Percentiles rank a stretch among this genome's conserved stretches.
These are phyloP conservation scores for Trichocomaceae sp. DNA, from an alignment of 2,329 filamentous ascomycete genomes.

Conservation along the genomic window DNA sequence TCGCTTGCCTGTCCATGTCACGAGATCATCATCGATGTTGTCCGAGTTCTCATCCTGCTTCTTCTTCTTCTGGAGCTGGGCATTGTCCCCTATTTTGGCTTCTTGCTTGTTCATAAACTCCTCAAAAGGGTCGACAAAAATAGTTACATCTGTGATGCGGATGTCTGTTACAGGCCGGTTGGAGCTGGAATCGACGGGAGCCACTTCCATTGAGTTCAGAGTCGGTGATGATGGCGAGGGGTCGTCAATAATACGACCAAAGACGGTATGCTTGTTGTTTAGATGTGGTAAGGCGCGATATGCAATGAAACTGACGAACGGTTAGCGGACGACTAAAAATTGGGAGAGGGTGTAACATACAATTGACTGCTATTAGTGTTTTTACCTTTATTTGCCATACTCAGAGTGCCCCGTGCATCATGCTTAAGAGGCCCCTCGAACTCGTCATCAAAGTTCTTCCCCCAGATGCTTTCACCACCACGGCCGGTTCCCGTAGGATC, in stretches of 20 bases:
- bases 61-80: slow-evolving; percentile 16
- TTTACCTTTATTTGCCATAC: slow-evolving; percentile 98
- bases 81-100: slow-evolving; percentile 32
- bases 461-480: slow-evolving; percentile 88
- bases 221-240: slow-evolving; percentile 39
- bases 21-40: slow-evolving; percentile 61
- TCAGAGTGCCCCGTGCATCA: slow-evolving; percentile 68
- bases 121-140: slow-evolving; percentile 92
- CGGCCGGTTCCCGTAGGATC: slow-evolving; percentile 88
- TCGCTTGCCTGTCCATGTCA: slow-evolving; percentile 94
- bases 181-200: slow-evolving; percentile 63
- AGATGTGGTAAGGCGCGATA: slow-evolving; percentile 81
- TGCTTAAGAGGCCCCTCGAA: slow-evolving; percentile 86
- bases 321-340: neutral
- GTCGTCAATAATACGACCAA: slow-evolving; percentile 73
- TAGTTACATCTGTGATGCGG: slow-evolving; percentile 70
- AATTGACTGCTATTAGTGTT: slow-evolving; percentile 95
- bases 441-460: slow-evolving; percentile 89
- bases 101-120: slow-evolving; percentile 72
- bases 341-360: slow-evolving; percentile 25
- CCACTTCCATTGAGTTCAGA: slow-evolving; percentile 68
- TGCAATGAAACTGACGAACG: slow-evolving; percentile 62
- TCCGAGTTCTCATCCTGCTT: slow-evolving; percentile 23
- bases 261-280: slow-evolving; percentile 95
- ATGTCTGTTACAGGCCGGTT: slow-evolving; percentile 73